These are phyloP conservation scores for Boletellus emodensis DNA, from an alignment of 768 basidiomycete genomes.

Conservation along the genomic window DNA sequence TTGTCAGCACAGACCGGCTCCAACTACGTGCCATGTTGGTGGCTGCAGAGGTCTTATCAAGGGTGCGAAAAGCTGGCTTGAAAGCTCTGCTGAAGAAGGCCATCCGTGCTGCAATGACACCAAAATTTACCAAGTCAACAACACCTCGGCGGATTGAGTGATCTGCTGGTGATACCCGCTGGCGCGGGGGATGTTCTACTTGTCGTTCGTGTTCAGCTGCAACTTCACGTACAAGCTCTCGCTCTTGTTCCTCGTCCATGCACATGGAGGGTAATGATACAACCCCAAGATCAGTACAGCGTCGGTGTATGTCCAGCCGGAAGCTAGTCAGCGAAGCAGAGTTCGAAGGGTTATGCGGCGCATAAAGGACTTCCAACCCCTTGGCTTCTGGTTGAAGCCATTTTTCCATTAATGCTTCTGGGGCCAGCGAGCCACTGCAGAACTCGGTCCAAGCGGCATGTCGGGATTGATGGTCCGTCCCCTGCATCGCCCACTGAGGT, in stretches of 20 bases:
- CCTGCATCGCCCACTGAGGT: slow-evolving; percentile 39
- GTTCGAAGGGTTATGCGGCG: background rate
- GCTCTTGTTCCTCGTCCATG: too few species aligned
- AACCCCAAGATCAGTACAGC: too few species aligned
- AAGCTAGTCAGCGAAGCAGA: too few species aligned
- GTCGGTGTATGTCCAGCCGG: too few species aligned
- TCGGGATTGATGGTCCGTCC: slow-evolving; percentile 6
- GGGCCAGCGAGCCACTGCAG: background rate
- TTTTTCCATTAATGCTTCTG: background rate
- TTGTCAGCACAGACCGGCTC: slow-evolving; percentile 14
- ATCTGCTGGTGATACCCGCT: too few species aligned
- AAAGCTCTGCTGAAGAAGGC: slow-evolving; percentile 14
- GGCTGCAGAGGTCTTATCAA: background rate
- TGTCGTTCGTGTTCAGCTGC: too few species aligned
- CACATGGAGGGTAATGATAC: too few species aligned
- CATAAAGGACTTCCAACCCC: background rate
- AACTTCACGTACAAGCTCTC: too few species aligned
- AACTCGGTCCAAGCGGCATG: background rate
- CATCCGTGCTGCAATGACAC: too few species aligned
- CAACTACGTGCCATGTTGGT: slow-evolving; percentile 21
- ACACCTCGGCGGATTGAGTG: too few species aligned
- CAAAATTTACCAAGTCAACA: too few species aligned
- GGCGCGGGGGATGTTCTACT: too few species aligned
- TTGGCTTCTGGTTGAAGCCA: background rate
- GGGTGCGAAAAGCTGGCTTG: slow-evolving; percentile 9